phyloP scores from a whole-genome alignment of 148 eudicot genomes.

The Polygonum aviculare region DNA sequence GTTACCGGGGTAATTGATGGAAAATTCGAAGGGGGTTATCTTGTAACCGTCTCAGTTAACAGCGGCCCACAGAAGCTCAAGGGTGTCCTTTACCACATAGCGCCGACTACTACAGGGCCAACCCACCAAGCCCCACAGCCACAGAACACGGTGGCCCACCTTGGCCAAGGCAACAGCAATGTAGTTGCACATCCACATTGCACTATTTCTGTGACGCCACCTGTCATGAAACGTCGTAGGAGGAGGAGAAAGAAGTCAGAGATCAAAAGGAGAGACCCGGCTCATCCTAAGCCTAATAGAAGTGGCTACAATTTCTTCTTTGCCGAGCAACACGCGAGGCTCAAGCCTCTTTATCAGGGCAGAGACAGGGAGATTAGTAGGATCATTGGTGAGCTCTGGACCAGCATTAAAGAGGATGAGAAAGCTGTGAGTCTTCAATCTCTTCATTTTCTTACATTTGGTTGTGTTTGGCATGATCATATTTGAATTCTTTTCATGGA shows the following conservation, averaged over 20 bases:
- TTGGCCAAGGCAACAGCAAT: not conserved
- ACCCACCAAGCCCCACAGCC: not conserved
- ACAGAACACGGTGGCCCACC: not conserved
- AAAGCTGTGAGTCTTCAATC: slow-evolving; percentile 39
- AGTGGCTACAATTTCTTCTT: slow-evolving; percentile 96
- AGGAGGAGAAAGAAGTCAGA: slow-evolving; percentile 62
- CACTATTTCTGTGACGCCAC: not conserved
- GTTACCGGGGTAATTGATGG: slow-evolving; percentile 85
- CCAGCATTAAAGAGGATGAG: slow-evolving; percentile 51
- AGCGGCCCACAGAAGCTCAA: slow-evolving; percentile 52
- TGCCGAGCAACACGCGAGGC: slow-evolving; percentile 79
- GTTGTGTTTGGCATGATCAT: not conserved
- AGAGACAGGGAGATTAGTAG: slow-evolving; percentile 84
- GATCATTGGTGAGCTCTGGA: slow-evolving; percentile 93
- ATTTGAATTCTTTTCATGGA: not conserved
- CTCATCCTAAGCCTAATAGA: slow-evolving; percentile 88
- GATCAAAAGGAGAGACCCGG: slow-evolving; percentile 74
- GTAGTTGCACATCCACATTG: not conserved
- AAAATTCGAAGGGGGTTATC: slow-evolving; percentile 86
- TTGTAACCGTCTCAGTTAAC: slow-evolving; percentile 56
- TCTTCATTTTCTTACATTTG: not conserved
- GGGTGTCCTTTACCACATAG: slow-evolving; percentile 72
- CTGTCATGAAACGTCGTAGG: slow-evolving; percentile 40
- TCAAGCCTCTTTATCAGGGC: slow-evolving; percentile 65
- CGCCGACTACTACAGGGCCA: slow-evolving; percentile 16